Conservation (phyloP, 2,329 filamentous ascomycete species). For the Aureobasidium sp. region DNA sequence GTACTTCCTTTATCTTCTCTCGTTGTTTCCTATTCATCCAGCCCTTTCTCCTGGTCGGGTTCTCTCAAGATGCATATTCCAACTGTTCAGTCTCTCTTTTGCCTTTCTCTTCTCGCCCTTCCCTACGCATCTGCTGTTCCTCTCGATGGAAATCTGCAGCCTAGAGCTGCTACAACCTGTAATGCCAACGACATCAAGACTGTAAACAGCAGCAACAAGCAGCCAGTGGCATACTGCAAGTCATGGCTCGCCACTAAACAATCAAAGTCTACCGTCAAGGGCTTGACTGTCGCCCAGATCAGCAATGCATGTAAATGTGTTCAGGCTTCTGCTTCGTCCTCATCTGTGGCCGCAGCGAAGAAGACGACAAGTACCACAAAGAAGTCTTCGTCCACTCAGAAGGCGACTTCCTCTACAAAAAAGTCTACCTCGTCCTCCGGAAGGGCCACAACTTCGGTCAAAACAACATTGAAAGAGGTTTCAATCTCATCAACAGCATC, state of each 20-base stretch:
- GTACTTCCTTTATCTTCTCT: neutral
- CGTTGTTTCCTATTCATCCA: neutral
- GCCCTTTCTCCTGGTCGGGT: neutral
- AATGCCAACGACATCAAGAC: slow-evolving; percentile 11
- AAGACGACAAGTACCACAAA: neutral
- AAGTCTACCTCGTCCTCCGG: neutral
- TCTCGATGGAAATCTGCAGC: neutral
- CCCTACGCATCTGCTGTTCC: slow-evolving; percentile 11
- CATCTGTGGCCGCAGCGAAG: slow-evolving; percentile 8
- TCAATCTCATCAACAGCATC: neutral
- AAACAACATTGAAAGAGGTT: neutral
- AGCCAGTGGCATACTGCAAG: slow-evolving; percentile 7
- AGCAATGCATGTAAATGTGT: slow-evolving; percentile 11
- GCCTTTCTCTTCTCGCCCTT: slow-evolving; percentile 6
- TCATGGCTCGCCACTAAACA: slow-evolving; percentile 12
- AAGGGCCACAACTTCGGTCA: neutral
- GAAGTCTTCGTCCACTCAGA: neutral
- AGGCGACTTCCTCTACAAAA: neutral
- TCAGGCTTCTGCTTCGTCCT: slow-evolving; percentile 5
- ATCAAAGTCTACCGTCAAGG: slow-evolving; percentile 7
- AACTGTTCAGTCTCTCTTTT: slow-evolving; percentile 5
- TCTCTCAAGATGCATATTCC: slow-evolving; percentile 11
- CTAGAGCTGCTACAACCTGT: slow-evolving; percentile 5
- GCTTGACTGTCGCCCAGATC: slow-evolving; percentile 2
- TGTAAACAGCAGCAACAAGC: slow-evolving; percentile 4